phyloP scores from a whole-genome alignment of 768 basidiomycete genomes.

The Leccinum imitatum region DNA sequence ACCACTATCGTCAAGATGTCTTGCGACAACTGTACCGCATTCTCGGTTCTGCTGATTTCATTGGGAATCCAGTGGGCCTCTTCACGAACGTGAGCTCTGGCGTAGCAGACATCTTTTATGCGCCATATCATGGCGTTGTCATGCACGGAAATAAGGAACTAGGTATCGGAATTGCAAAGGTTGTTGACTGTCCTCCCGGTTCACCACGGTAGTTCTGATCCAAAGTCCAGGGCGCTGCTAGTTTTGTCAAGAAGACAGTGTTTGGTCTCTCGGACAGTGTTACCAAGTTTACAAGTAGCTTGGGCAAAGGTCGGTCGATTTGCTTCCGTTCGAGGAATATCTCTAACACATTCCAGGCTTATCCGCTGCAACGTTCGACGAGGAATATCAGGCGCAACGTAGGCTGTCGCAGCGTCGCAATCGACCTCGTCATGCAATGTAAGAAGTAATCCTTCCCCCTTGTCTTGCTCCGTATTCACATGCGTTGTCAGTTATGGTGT shows the following conservation, averaged over 20 bases:
- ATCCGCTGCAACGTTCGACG: conserved; percentile 95
- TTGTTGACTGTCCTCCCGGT: conserved; percentile 27
- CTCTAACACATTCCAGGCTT: conserved; percentile 54
- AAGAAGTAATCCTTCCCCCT: conserved; percentile 23
- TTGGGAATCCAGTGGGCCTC: conserved; percentile 92
- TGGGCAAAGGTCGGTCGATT: conserved; percentile 76
- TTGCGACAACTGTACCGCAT: conserved; percentile 94
- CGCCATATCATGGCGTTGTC: conserved; percentile 95
- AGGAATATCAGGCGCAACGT: conserved; percentile 89
- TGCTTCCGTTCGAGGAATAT: background rate
- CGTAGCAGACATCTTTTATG: conserved; percentile 97
- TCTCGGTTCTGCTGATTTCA: conserved; percentile 97
- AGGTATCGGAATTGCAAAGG: conserved; percentile 93
- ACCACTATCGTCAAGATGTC: conserved; percentile 93
- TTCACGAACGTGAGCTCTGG: conserved; percentile 99
- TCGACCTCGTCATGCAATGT: conserved; percentile 95
- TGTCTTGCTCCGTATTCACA: background rate
- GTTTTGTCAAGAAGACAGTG: conserved; percentile 98
- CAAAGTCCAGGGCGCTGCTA: conserved; percentile 80
- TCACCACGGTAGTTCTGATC: conserved; percentile 13
- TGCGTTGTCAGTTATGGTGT: conserved; percentile 76
- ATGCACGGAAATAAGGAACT: conserved; percentile 95
- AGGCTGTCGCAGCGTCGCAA: conserved; percentile 89
- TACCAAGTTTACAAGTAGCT: conserved; percentile 97
- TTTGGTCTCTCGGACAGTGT: conserved; percentile 95